Conservation (phyloP, 179 eudicot species). For the Nepenthes alata region DNA sequence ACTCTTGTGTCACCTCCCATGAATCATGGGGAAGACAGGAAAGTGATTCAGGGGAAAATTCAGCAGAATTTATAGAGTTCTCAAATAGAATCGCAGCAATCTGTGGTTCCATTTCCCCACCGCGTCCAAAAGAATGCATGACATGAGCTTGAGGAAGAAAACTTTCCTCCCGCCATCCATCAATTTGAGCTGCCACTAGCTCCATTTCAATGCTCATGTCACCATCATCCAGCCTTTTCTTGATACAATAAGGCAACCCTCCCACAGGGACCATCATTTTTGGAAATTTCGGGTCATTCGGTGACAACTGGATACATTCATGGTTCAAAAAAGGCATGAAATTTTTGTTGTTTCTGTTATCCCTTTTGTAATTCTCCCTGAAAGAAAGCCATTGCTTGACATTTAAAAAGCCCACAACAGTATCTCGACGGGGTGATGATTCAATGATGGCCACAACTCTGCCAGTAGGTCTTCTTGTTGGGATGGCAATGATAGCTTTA, state of each 20-base stretch:
- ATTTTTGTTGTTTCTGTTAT: slow-evolving; percentile 29
- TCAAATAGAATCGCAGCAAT: slow-evolving; percentile 71
- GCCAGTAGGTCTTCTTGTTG: slow-evolving; percentile 83
- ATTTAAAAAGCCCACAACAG: slow-evolving; percentile 64
- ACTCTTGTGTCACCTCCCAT: slow-evolving; percentile 61
- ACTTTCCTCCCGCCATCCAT: slow-evolving; percentile 56
- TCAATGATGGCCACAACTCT: slow-evolving; percentile 61
- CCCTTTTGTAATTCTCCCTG: slow-evolving; percentile 30
- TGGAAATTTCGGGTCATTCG: slow-evolving; percentile 75
- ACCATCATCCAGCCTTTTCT: slow-evolving; percentile 51
- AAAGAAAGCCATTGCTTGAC: slow-evolving; percentile 37
- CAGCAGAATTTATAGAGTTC: slow-evolving; percentile 38
- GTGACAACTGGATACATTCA: slow-evolving; percentile 43
- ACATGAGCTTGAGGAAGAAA: slow-evolving; percentile 54
- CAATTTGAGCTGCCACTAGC: slow-evolving; percentile 61
- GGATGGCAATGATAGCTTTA: slow-evolving; percentile 30
- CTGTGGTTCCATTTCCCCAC: slow-evolving; percentile 75
- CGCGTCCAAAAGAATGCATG: slow-evolving; percentile 53
- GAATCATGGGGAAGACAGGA: slow-evolving; percentile 49
- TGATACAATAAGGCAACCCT: slow-evolving; percentile 44
- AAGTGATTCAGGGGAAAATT: slow-evolving; percentile 57
- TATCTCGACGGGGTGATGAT: slow-evolving; percentile 49
- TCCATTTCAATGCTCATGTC: slow-evolving; percentile 60
- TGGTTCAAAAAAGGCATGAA: slow-evolving; percentile 12
- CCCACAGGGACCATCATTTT: slow-evolving; percentile 56